Conservation (phyloP, 495 filamentous ascomycete species). For the Glarea lozoyensis region DNA sequence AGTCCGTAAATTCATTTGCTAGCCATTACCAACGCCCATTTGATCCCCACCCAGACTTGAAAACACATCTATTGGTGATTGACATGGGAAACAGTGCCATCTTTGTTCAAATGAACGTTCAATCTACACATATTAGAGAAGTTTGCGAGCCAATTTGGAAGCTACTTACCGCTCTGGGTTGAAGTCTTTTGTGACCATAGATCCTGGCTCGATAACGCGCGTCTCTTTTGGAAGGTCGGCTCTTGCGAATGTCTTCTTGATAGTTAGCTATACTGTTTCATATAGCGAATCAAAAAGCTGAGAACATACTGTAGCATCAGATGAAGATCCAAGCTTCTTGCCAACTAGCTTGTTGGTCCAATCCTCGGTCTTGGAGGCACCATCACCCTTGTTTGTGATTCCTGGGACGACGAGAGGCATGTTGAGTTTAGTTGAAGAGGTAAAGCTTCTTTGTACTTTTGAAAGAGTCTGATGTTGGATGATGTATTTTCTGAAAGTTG, state of each 20-base stretch:
- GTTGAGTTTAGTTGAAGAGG: slow-evolving; percentile 23
- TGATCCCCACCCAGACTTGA: too few species aligned
- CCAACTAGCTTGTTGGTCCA: slow-evolving; percentile 70
- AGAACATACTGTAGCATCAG: slow-evolving; percentile 37
- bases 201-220: slow-evolving; percentile 57
- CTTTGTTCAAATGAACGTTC: slow-evolving; percentile 63
- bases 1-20: too few species aligned
- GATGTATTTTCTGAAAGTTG: too few species aligned
- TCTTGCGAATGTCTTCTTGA: slow-evolving; percentile 60
- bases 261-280: background rate
- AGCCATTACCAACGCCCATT: too few species aligned
- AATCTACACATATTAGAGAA: slow-evolving; percentile 36
- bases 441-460: background rate
- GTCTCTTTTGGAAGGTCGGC: slow-evolving; percentile 59
- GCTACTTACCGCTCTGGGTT: slow-evolving; percentile 44
- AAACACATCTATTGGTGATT: slow-evolving; percentile 39
- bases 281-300: background rate
- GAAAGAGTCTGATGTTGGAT: too few species aligned
- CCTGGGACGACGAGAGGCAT: slow-evolving; percentile 84
- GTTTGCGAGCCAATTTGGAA: background rate
- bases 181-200: slow-evolving; percentile 54
- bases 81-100: slow-evolving; percentile 68
- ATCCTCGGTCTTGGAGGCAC: slow-evolving; percentile 44
- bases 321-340: slow-evolving; percentile 54
- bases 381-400: slow-evolving; percentile 38